A percentile compares a stretch with the other conserved stretches of the same genome.
Conservation (phyloP, 78 protist genomes). For the Guillardia theta region DNA sequence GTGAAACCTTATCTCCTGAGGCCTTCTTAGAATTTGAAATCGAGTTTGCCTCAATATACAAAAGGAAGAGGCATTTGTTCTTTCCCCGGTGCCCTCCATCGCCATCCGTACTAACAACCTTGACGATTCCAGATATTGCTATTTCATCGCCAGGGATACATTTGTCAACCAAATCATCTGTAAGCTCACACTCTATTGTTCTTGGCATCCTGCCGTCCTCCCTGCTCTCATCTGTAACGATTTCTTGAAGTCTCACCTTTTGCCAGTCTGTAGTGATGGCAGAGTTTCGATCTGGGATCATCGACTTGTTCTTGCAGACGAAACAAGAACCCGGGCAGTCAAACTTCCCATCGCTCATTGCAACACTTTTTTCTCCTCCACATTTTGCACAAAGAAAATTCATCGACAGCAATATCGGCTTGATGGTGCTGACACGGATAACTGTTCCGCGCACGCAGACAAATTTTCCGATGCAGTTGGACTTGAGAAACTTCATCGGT, state of each 20-base stretch:
- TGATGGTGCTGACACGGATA: slow-evolving; percentile 80
- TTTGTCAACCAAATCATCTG: slow-evolving; percentile 76
- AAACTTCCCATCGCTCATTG: slow-evolving; percentile 67
- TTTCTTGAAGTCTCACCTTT: slow-evolving; percentile 80
- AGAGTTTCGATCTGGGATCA: slow-evolving; percentile 58
- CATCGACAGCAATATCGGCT: slow-evolving; percentile 76
- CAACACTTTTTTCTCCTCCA: neutral
- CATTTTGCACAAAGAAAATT: slow-evolving; percentile 74
- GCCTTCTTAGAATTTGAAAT: slow-evolving; percentile 51
- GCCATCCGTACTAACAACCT: slow-evolving; percentile 39
- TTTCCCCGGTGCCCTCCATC: neutral
- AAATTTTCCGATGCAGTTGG: slow-evolving; percentile 52
- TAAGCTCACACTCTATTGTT: slow-evolving; percentile 85
- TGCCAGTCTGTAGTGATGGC: slow-evolving; percentile 86
- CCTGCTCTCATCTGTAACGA: slow-evolving; percentile 46
- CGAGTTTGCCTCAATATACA: slow-evolving; percentile 78
- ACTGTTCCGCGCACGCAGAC: slow-evolving; percentile 86
- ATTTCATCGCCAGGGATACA: slow-evolving; percentile 94
- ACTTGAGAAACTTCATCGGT: slow-evolving; percentile 12
- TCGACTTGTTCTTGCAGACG: slow-evolving; percentile 61
- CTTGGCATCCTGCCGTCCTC: slow-evolving; percentile 91
- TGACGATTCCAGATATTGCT: slow-evolving; percentile 86
- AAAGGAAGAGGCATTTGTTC: slow-evolving; percentile 48
- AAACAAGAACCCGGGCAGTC: neutral
- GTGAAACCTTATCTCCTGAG: neutral